phyloP scores from a whole-genome alignment of 2,329 filamentous ascomycete genomes.

The Paecilomyces sp. region DNA sequence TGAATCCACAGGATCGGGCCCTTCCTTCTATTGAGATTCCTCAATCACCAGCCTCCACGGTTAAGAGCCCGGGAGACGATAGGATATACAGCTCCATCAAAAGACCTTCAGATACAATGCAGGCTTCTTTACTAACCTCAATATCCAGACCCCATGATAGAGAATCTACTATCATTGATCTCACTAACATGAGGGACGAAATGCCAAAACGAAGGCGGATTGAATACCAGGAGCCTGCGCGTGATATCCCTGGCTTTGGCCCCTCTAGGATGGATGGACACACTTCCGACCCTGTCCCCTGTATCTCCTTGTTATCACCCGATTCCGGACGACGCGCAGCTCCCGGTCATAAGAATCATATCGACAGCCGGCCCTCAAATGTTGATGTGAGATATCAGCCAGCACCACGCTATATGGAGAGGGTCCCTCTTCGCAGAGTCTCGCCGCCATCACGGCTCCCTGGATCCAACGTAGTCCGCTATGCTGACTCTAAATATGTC shows the following conservation, averaged over 20 bases:
- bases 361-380: conserved; percentile 16
- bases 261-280: background rate
- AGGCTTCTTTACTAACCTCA: conserved; percentile 23
- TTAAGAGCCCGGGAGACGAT: conserved; percentile 14
- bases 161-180: conserved; percentile 12
- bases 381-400: conserved; percentile 11
- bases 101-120: conserved; percentile 18
- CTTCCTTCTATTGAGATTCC: conserved; percentile 30
- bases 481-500: background rate
- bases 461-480: conserved; percentile 9
- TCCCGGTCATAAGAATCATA: conserved; percentile 6
- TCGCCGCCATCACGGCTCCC: conserved; percentile 8
- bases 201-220: conserved; percentile 27
- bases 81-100: conserved; percentile 21
- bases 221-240: conserved; percentile 15
- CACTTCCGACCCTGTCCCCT: background rate
- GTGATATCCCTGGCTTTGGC: conserved; percentile 5
- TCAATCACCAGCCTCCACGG: conserved; percentile 13
- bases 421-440: conserved; percentile 6
- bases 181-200: conserved; percentile 18
- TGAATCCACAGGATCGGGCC: conserved; percentile 20
- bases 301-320: background rate
- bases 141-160: conserved; percentile 13
- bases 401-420: conserved; percentile 12
- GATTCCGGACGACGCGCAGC: background rate